Base-by-base conservation (phyloP, 345 rosid genomes). In the Syzygium grande region DNA sequence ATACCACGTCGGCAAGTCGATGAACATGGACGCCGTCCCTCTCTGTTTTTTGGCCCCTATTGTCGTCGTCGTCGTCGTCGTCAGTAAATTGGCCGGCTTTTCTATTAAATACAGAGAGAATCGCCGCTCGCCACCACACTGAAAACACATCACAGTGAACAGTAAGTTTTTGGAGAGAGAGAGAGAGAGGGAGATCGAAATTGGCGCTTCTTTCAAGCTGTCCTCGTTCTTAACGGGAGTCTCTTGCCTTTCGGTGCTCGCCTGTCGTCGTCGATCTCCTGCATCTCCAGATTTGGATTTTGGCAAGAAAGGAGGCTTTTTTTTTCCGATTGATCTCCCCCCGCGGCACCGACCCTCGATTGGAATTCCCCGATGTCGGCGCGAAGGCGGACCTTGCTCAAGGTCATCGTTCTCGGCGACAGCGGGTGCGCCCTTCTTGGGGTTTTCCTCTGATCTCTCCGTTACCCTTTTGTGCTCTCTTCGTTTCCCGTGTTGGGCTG, bases 361-460 rank as follows among this genome's bases (percentile, higher is more conserved):
- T 49, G 90, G 92, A 68, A 3, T 30, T 10, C 83, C 83, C 49
- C 83, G 92, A 96, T 97, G 99, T 93, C 96, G 86, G 87, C 90
- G 88, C 96, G 99, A 54, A 92, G 99, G 89, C 98, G 99, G 87
- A 96, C 99, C 84, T 92, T 97, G 97, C 98, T 97, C 90, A 97
- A 97, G 93, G 98, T 97, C 94, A 97, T 97, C 90, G 99, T 96
- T 86, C 99, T 97, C 89, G 99, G 99, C 87, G 99, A 97, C 90
- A 97, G 99, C 88, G 99, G 99, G 99, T 97, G 91, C 89, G 87
- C 29, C 46, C 46, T 84, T 86, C 77, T 15, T 77, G 85, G 89
- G 89, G 89, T 87, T 86, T 11, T 84, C 61, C 52, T 13, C 68
- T 73, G 21, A 41, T 30, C 61, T 21, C 53, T 73, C 23, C n/a